Evolutionary conservation across 2,329 filamentous ascomycete genomes (phyloP), one percentile per base, ranked within the genome.

Genomic region (Aspergillus sojae): DNA sequence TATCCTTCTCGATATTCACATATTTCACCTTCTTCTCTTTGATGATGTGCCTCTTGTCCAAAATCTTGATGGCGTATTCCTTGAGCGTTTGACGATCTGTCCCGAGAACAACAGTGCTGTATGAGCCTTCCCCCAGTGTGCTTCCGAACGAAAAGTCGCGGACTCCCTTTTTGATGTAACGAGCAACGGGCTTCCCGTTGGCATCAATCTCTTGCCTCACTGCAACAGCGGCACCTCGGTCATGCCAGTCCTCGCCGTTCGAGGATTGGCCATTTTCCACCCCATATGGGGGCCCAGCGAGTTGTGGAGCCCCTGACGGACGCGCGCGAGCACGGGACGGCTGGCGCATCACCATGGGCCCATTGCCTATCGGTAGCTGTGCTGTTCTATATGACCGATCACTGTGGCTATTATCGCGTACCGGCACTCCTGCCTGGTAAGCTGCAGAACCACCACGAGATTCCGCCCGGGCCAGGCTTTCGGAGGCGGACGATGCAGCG

Each of bases 21-120:
- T 99, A 99, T 84, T 99, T 99, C 74, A 99, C 96, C 85, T 99
- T 99, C 80, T 97, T 98, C 81, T 99, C 95, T 80, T 98, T 99
- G 84, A 99, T 99, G 74, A 99, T 99, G 78, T 99, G 95, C 72
- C 93, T 88, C 81, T 99, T 99, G 80, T 99, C 95, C 54, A 99
- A 86, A 19, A 99, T 94, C 78, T 99, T 99, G 80, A 99, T 94
- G 30, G 95, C 95, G 75, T 98, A 98, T 77, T 99, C 94, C 73
- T 96, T 96, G 62, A 96, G 82, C 1, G 93, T 97, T 78, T 97
- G 93, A 65, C 94, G 89, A 78, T 99, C 95, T 4, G 93, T 97
- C 43, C 94, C 95, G 58, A 95, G 88, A 67, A 95, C 88, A 43
- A 99, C 95, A 10, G 94, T 97, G 74, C 94, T 98, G 85, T 99